Evolutionary conservation across 2,329 filamentous ascomycete species (phyloP), one percentile per base, ranked within the genome.

Genomic region (Aspergillus sclerotialis): DNA sequence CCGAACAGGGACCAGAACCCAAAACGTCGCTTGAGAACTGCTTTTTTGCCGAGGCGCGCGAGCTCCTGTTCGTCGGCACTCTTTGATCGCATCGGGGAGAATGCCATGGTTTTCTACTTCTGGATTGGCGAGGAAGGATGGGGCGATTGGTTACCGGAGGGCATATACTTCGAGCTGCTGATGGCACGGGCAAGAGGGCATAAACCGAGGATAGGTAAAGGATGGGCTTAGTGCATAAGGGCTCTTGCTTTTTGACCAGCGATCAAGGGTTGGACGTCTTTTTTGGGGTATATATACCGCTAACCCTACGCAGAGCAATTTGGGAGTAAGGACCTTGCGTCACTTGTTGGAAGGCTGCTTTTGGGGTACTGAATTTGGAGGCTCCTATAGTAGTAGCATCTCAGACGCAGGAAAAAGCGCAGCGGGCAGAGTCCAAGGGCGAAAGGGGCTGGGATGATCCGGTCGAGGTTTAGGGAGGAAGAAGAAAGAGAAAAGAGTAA

Each of bases 41-140:
- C 63, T 39, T 66, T 67, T 49, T 68, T 68, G 40, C 65, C 65
- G 13, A 68, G 55, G 19, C 62, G 48, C 16, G 64, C 64, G 32
- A 68, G 51, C 12, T 52, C 53, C 33, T 53, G 56, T 30, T 49
- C 52, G 42, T 68, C 64, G 38, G 36, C 19, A 23, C 7, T 7
- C 19, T 23, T 23, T 6, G 19, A 23, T 23, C 7, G 19, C 19
- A 10, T 23, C 7, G 7, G 19, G 7, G 19, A 23, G 19, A 10
- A 10, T 10, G 6, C 7, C 19, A 23, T 23, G 19, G 19, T 23
- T 23, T n/a, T 23, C 19, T 23, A 23, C 19, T 23, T 23, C 19
- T 10, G 10, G 10, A 23, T 23, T 6, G 19, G 19, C 10, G 19
- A 10, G 7, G 19, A 23, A 6, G 10, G 19, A 7, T 23, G 19